Evolutionary conservation across 345 rosid genomes (phyloP), one percentile per base, ranked within the genome.

Genomic region (Heritiera fomes): DNA sequence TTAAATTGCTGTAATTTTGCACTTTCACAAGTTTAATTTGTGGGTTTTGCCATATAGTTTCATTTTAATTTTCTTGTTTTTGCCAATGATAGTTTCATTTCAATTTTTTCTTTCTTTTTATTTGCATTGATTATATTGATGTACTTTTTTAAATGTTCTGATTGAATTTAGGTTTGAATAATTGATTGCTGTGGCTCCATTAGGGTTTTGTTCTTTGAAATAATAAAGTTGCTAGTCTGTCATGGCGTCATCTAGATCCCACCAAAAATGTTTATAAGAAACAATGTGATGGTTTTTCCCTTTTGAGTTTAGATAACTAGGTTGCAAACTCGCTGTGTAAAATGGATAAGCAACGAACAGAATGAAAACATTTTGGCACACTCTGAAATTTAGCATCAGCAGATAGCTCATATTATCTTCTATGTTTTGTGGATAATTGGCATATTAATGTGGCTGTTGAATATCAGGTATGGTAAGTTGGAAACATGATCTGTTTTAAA

Each of bases 21-120:
- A 49, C 59, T n/a, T 70, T 70, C 12, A 18, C 55, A 49, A 49
- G 75, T 49, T 52, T 50, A 50, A 32, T 71, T 61, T 30, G 61
- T 52, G 75, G 15, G 9, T 14, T 50, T 71, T 70, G 1, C 15
- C 74, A 30, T 32, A 28, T 71, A 30, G 75, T 71, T 69, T 69
- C 56, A 46, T 49, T 71, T 50, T 28, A 14, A 68, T 69, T 13
- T 69, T 69, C 18, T 69, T 50, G 59, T 18, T 38, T 68, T 45
- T 68, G 3, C 38, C 56, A 30, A 30, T 71, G 23, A 71, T 71
- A 50, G 43, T 8, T 56, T 71, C 28, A 52, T 71, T 71, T 52
- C 28, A 30, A 32, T 4, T 71, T 18, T 18, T 15, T 52, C 12
- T 41, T 30, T 50, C 75, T 50, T 71, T 17, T 71, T 52, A 71